A percentile compares a stretch with the other conserved stretches of the same genome.
These are phyloP conservation scores for Xylariaceae sp. DNA, from an alignment of 2,329 filamentous ascomycete species.

Conservation along the genomic window DNA sequence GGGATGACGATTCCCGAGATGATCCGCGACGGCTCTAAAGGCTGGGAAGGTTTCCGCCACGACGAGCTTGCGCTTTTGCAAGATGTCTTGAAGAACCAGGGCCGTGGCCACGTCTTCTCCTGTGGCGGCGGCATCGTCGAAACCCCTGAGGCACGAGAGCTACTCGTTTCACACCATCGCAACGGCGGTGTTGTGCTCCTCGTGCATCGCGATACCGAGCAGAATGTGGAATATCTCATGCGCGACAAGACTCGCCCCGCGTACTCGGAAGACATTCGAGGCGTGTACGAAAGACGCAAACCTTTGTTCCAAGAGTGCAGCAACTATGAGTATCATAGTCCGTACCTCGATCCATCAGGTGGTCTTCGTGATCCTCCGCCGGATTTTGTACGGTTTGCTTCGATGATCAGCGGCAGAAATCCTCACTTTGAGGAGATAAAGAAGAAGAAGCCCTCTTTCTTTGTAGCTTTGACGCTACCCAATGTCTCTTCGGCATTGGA, in stretches of 20 bases:
- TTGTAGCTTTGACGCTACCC: constrained; percentile 85
- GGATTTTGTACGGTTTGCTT: constrained; percentile 73
- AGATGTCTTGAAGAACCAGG: constrained; percentile 70
- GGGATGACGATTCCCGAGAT: constrained; percentile 82
- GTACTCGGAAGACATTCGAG: constrained; percentile 88
- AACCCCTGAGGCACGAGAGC: constrained; percentile 70
- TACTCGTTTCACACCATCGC: constrained; percentile 71
- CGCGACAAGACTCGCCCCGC: constrained; percentile 88
- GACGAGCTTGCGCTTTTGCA: constrained; percentile 74
- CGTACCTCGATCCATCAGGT: constrained; percentile 49
- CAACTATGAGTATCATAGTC: constrained; percentile 90
- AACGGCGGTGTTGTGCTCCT: constrained; percentile 80
- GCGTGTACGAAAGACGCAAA: constrained; percentile 84
- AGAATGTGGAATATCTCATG: constrained; percentile 84
- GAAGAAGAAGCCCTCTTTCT: constrained; percentile 77
- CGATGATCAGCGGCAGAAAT: constrained; percentile 63
- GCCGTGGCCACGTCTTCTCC: constrained; percentile 78
- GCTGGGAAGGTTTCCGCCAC: constrained; percentile 86
- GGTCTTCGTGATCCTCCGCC: constrained; percentile 48
- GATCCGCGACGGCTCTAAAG: constrained; percentile 61
- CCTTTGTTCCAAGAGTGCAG: constrained; percentile 91
- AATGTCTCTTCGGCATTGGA: constrained; percentile 63
- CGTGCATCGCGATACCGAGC: constrained; percentile 81
- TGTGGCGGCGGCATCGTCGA: constrained; percentile 95
- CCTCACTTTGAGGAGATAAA: constrained; percentile 54